Evolutionary conservation across 345 rosid species (phyloP), one percentile per base, ranked within the genome.

Genomic region (Lagerstroemia speciosa): DNA sequence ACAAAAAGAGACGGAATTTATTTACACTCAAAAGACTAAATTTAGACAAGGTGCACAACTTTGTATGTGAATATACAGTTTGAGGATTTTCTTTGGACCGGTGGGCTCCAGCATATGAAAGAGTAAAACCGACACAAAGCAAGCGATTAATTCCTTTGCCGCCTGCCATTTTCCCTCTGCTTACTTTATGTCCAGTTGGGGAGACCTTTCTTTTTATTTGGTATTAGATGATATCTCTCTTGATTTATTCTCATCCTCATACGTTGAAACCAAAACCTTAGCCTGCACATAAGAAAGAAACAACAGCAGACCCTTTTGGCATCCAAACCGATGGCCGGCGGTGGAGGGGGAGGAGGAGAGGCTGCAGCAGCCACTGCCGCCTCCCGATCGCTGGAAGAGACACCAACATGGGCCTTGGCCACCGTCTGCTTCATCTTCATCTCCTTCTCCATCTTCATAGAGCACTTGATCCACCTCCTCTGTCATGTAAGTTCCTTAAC

Each of bases 371-470:
- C 62, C 37, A 26, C 62, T n/a, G 19, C 67, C 7, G 32, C n/a
- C n/a, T n/a, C 62, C 67, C 70, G 82, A 31, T 74, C 89, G 50
- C 80, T 90, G 64, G 80, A 77, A 71, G 68, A 83, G 20, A 90
- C 97, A 0, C 93, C 93, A 6, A 88, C 89, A 11, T 90, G 97
- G 93, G 97, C 97, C 73, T 66, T 90, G 12, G 97, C 94, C 16
- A 73, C 81, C 31, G 89, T 90, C 69, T 85, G 90, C 76, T 79
- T 88, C 62, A 24, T 86, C 74, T 79, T 88, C 76, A 82, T 90
- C 71, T 70, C 72, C 19, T 1, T 86, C 72, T 88, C 92, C 75
- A 40, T 90, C 24, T 40, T 83, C 30, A 62, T 90, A 27, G 94
- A 90, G 69, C 83, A 81, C 69, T 66, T 80, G 71, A 86, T 88